These are phyloP conservation scores for Mucor ambiguus DNA, from an alignment of 371 early-diverging fungal genomes.

Conservation along the genomic window DNA sequence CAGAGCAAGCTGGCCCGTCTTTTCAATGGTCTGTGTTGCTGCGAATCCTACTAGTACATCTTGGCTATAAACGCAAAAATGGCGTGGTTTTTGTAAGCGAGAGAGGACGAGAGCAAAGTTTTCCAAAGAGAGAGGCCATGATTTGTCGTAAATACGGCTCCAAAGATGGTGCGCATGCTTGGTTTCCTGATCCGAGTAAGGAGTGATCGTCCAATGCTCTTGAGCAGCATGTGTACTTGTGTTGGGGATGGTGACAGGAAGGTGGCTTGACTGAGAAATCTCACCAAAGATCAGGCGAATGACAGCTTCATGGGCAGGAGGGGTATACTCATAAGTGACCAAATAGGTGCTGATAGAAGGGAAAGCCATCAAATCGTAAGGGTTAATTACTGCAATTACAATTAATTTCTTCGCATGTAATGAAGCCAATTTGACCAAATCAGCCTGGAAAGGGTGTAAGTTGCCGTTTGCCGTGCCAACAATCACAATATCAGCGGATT, in stretches of 20 bases:
- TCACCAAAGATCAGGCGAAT: conserved; percentile 46
- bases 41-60: conserved; percentile 41
- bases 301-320: conserved; percentile 50
- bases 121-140: conserved; percentile 34
- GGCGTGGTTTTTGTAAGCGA: conserved; percentile 27
- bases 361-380: conserved; percentile 50
- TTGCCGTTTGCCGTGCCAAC: conserved; percentile 54
- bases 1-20: conserved; percentile 36
- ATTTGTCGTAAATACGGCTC: conserved; percentile 20
- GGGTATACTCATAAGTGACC: conserved; percentile 52
- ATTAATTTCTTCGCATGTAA: conserved; percentile 24
- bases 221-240: background rate
- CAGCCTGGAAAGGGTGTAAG: conserved; percentile 43
- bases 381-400: conserved; percentile 48
- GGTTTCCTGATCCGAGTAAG: conserved; percentile 18
- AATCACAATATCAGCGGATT: conserved; percentile 34
- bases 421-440: conserved; percentile 35
- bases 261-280: conserved; percentile 18
- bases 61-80: conserved; percentile 19
- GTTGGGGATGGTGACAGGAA: conserved; percentile 44
- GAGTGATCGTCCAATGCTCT: background rate
- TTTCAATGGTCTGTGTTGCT: conserved; percentile 32
- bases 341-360: conserved; percentile 40
- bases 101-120: conserved; percentile 29
- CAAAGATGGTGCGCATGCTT: conserved; percentile 28